These are phyloP conservation scores for Artemisia annua DNA, from an alignment of 129 eudicot genomes.

Conservation along the genomic window DNA sequence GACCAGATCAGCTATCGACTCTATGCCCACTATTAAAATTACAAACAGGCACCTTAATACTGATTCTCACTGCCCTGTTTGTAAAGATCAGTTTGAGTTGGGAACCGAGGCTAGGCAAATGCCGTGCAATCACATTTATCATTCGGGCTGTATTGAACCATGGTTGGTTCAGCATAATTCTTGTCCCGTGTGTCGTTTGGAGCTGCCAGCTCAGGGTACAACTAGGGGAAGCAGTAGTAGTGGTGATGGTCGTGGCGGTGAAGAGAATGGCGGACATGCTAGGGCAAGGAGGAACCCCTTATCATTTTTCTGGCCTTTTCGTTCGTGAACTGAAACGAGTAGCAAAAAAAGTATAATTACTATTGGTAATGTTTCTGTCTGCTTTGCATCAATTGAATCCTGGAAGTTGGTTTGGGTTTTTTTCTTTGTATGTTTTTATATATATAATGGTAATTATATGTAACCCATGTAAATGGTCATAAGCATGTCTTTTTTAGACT, in stretches of 20 bases:
- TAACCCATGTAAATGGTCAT: slow-evolving; percentile 30
- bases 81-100: slow-evolving; percentile 80
- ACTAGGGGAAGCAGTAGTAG: slow-evolving; percentile 35
- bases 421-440: slow-evolving; percentile 21
- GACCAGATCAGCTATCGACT: slow-evolving; percentile 79
- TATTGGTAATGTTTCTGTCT: slow-evolving; percentile 5
- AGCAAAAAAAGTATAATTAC: slow-evolving; percentile 11
- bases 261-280: slow-evolving; percentile 35
- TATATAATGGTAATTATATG: slow-evolving; percentile 21
- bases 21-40: slow-evolving; percentile 84
- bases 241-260: slow-evolving; percentile 23
- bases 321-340: slow-evolving; percentile 36
- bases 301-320: slow-evolving; percentile 80
- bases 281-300: slow-evolving; percentile 73
- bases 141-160: slow-evolving; percentile 84
- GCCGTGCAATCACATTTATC: slow-evolving; percentile 93
- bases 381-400: slow-evolving; percentile 14
- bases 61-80: slow-evolving; percentile 93
- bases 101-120: slow-evolving; percentile 79
- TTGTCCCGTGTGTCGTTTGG: slow-evolving; percentile 93
- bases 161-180: slow-evolving; percentile 95
- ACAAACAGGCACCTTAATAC: slow-evolving; percentile 70
- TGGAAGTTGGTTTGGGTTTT: slow-evolving; percentile 23
- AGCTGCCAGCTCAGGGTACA: slow-evolving; percentile 64
- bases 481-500: slow-evolving; percentile 10